Evolutionary conservation across 306 rosid species (phyloP), one percentile per base, ranked within the genome.

Genomic region (Parietaria judaica): DNA sequence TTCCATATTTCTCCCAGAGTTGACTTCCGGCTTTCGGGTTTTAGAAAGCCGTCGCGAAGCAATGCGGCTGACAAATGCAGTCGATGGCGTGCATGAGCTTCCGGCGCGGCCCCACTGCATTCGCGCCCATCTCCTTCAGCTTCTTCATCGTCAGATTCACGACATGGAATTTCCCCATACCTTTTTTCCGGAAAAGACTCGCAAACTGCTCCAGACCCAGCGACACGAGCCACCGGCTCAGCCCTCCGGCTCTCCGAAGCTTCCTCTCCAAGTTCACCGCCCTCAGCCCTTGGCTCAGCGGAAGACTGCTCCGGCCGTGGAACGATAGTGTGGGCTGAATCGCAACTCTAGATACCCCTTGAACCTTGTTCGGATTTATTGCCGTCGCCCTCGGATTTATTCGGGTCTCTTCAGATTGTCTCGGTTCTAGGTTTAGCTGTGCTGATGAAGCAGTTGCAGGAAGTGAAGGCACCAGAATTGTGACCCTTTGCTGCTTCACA

Each of bases 41-140:
- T 53, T 70, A 38, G 52, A 38, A 75, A 48, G 60, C 67, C 37
- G 14, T 64, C 46, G 60, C 68, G 57, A 82, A 91, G 73, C 84
- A 78, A 67, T 75, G 74, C 36, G 98, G 98, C 63, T 84, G 88
- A 72, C 95, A 88, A 67, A 92, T 83, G 78, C 96, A 86, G 67
- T 88, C 88, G 3, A 92, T 84, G 60, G 99, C 96, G 56, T 88
- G 95, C 56, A 92, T 88, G 67, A 92, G 78, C 75, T 92, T 92
- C 85, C 96, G 74, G 74, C 99, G 76, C 11, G 99, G 99, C 67
- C 99, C 96, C n/a, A 92, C 99, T 0, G 96, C 94, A 72, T 60
- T 76, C 41, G 95, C 95, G 11, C 99, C 94, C 96, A 92, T 92
- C 74, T 88, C 90, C 79, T 92, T 86, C 62, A 92, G 95, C 67